Evolutionary conservation across 805 yeast species (phyloP).

Genomic region (Jamesozyma piceae): DNA sequence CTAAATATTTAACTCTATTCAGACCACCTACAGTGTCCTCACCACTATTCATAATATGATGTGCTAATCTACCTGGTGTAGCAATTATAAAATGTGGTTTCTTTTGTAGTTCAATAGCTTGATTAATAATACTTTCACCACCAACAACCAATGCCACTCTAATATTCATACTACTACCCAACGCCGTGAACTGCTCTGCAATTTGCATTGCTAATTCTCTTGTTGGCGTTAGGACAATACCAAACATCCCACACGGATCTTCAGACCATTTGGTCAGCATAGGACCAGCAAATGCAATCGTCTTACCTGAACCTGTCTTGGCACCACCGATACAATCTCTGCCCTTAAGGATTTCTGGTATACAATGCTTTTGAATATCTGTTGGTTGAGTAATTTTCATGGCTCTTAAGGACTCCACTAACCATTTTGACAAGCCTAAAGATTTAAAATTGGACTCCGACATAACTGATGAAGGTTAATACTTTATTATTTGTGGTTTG

Average conservation of each 20-base stretch:
- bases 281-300: slow-evolving; percentile 96
- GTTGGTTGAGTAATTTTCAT: slow-evolving; percentile 84
- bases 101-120: slow-evolving; percentile 68
- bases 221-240: slow-evolving; percentile 81
- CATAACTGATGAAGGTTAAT: not conserved
- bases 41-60: slow-evolving; percentile 79
- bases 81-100: slow-evolving; percentile 93
- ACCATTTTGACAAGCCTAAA: slow-evolving; percentile 81
- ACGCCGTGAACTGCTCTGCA: slow-evolving; percentile 90
- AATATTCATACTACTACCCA: slow-evolving; percentile 84
- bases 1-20: slow-evolving; percentile 68
- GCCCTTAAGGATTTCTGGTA: slow-evolving; percentile 72
- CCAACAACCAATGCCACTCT: slow-evolving; percentile 82
- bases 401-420: slow-evolving; percentile 64
- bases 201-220: slow-evolving; percentile 93
- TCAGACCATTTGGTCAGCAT: slow-evolving; percentile 90
- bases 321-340: slow-evolving; percentile 96
- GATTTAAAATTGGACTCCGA: slow-evolving; percentile 3
- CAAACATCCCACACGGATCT: slow-evolving; percentile 90
- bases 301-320: slow-evolving; percentile 95
- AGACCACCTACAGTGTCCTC: slow-evolving; percentile 50
- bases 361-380: slow-evolving; percentile 77
- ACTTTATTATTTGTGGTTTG: not conserved
- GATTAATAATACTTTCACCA: slow-evolving; percentile 88
- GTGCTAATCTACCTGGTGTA: slow-evolving; percentile 94